These are phyloP conservation scores for Cladosporium sp. DNA, from an alignment of 2,329 filamentous ascomycete species.

Conservation along the genomic window DNA sequence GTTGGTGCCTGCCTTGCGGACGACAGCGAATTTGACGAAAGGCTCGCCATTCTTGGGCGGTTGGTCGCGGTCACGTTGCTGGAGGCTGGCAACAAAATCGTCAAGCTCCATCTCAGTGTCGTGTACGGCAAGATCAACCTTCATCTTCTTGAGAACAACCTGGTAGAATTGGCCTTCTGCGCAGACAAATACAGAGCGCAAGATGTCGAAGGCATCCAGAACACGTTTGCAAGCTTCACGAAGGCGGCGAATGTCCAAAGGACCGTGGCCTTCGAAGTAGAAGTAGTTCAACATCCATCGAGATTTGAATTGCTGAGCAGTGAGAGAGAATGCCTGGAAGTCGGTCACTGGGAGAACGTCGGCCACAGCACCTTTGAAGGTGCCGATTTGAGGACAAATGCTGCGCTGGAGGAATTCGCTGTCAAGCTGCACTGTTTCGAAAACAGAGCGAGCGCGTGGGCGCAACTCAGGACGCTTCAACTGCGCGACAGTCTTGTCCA, in stretches of 20 bases:
- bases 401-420: constrained; percentile 10
- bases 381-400: constrained; percentile 28
- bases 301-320: constrained; percentile 9
- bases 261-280: constrained; percentile 19
- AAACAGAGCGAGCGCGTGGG: constrained; percentile 6
- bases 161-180: constrained; percentile 40
- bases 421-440: constrained; percentile 6
- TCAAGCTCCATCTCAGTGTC: constrained; percentile 17
- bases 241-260: constrained; percentile 20
- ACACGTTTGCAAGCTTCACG: constrained; percentile 18
- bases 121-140: constrained; percentile 30
- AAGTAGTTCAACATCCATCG: constrained; percentile 20
- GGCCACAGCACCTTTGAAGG: constrained; percentile 10
- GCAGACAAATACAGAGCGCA: constrained; percentile 51
- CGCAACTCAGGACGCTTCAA: neutral
- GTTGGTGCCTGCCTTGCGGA: constrained; percentile 17
- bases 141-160: constrained; percentile 37
- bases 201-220: constrained; percentile 37
- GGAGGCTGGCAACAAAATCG: constrained; percentile 12
- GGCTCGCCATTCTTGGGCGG: constrained; percentile 17
- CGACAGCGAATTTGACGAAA: constrained; percentile 22
- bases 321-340: constrained; percentile 21
- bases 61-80: constrained; percentile 13
- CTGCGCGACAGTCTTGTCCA: neutral
- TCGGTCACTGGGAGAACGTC: constrained; percentile 20